Base-by-base conservation (phyloP, 306 rosid genomes). In the Vigna trinervia region DNA sequence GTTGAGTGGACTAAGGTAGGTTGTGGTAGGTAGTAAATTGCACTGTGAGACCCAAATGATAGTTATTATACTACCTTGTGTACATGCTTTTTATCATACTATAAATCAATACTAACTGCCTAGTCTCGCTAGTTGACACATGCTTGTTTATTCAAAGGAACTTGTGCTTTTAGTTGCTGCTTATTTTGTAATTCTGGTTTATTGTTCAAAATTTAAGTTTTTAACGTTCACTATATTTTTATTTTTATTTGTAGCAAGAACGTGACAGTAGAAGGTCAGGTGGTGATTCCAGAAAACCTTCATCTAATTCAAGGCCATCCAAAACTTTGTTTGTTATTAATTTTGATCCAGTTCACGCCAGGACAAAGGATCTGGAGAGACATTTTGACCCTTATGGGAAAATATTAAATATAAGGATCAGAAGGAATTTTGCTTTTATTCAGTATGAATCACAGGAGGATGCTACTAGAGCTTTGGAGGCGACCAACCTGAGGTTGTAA, bases 1-100 rank as follows among this genome's bases (percentile, higher is more conserved):
- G 94, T 92, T 14, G 97, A 92, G 82, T 89, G 97, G 97, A 86
- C 95, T 30, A 92, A 89, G 88, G 97, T 92, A 85, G 28, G 39
- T 23, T 39, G 26, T 48, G n/a, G n/a, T 63, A 9, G 13, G 23
- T 63, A 12, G 52, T 19, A 73, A 56, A 50, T 23, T 79, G 34
- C 59, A 45, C 12, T 71, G 19, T 71, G 52, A 53, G 71, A 50
- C 38, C 64, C 28, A 26, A 70, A 23, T 28, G 30, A 28, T 10
- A 8, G 36, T 69, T 48, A 20, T 14, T 17, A 56, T 71, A 60
- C 43, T 20, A 61, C n/a, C 50, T 64, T 4, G 15, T 70, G n/a
- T 23, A 23, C 52, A 43, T 59, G 20, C 71, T 59, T 74, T 47
- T 30, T 30, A 4, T 30, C 34, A 30, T 30, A 30, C 34, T 30